Evolutionary conservation across 352 stramenopile species (phyloP).

Genomic region (Globisporangium iwayamae): DNA sequence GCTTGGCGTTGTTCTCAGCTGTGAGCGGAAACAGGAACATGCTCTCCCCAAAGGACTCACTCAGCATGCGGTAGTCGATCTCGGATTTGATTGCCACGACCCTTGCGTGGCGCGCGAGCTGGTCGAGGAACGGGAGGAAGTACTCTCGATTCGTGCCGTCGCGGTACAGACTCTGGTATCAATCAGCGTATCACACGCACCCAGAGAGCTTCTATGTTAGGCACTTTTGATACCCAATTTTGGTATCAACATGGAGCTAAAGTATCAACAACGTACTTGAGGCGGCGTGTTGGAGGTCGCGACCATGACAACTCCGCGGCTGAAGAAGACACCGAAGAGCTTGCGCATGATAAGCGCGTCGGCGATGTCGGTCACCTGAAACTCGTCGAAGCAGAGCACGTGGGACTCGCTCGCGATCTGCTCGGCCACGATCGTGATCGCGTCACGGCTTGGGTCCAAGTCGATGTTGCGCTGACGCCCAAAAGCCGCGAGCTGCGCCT

Average conservation of each 20-base stretch:
- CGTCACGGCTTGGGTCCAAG: conserved; percentile 62
- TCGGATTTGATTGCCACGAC: conserved; percentile 67
- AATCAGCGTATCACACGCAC: neutral
- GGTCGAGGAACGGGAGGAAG: conserved; percentile 96
- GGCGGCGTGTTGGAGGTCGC: conserved; percentile 93
- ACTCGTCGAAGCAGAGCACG: conserved; percentile 97
- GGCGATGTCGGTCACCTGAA: conserved; percentile 97
- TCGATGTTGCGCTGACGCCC: conserved; percentile 88
- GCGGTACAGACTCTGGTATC: conserved; percentile 89
- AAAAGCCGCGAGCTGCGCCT: conserved; percentile 70
- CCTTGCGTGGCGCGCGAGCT: conserved; percentile 89
- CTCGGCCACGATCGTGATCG: conserved; percentile 76
- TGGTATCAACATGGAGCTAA: neutral
- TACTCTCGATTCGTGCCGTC: conserved; percentile 95
- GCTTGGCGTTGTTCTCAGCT: conserved; percentile 19
- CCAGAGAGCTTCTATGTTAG: neutral
- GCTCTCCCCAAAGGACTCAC: conserved; percentile 27
- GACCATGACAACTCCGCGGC: conserved; percentile 89
- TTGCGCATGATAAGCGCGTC: conserved; percentile 96
- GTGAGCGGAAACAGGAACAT: conserved; percentile 62
- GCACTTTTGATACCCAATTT: neutral
- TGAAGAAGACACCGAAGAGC: conserved; percentile 92
- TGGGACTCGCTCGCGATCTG: conserved; percentile 86
- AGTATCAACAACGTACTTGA: conserved; percentile 23
- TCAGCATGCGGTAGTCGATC: conserved; percentile 71